These are phyloP conservation scores for Turnera subulata DNA, from an alignment of 345 rosid genomes.

Conservation along the genomic window DNA sequence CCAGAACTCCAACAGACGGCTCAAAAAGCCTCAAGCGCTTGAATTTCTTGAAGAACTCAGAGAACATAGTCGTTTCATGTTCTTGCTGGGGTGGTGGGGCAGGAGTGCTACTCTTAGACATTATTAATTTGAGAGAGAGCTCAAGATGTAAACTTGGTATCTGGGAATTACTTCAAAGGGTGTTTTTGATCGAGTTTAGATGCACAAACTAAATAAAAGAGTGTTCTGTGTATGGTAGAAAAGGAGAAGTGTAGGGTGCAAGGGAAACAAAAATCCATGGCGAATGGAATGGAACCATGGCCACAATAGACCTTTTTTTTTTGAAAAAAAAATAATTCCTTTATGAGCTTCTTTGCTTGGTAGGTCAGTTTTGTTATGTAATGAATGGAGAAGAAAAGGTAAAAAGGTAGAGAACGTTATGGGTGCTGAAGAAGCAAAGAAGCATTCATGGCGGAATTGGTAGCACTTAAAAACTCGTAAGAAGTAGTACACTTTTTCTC, in stretches of 20 bases:
- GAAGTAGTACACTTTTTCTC: not conserved
- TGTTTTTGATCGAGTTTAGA: slow-evolving; percentile 1
- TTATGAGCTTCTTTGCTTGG: slow-evolving; percentile 40
- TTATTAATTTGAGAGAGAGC: slow-evolving; percentile 20
- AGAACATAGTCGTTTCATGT: slow-evolving; percentile 35
- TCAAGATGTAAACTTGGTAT: slow-evolving; percentile 16
- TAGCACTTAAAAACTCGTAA: too few relatives aligned
- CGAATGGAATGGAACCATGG: not conserved
- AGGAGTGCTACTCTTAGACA: too few relatives aligned
- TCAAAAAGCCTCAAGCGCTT: slow-evolving; percentile 62
- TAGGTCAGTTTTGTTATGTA: slow-evolving; percentile 33
- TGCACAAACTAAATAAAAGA: not conserved
- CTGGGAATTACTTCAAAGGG: slow-evolving; percentile 14
- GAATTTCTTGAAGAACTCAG: slow-evolving; percentile 47
- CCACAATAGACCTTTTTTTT: not conserved
- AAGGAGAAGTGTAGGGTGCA: slow-evolving; percentile 10
- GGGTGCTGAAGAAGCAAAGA: slow-evolving; percentile 36
- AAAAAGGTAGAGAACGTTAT: not conserved
- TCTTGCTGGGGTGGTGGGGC: slow-evolving; percentile 37
- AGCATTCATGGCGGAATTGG: slow-evolving; percentile 36
- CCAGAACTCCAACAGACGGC: slow-evolving; percentile 63
- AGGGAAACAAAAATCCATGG: slow-evolving; percentile 27
- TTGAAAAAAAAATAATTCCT: too few relatives aligned
- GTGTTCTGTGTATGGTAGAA: slow-evolving; percentile 12
- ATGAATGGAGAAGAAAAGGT: not conserved